Evolutionary conservation across 768 basidiomycete species (phyloP), one percentile per base, ranked within the genome.

Genomic region (Suillus paluster): DNA sequence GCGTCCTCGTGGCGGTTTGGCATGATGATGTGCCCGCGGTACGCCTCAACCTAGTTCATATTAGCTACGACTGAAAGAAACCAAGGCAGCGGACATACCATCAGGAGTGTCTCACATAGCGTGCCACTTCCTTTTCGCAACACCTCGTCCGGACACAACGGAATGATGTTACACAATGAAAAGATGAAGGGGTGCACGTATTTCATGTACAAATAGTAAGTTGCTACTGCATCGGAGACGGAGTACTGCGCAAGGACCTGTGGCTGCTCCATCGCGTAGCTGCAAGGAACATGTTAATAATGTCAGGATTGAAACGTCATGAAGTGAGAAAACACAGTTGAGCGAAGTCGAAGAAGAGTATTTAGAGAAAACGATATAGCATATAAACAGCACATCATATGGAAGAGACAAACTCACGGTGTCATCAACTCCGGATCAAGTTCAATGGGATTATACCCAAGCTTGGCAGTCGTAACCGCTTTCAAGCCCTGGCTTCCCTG

Each of bases 191-290:
- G 97, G 71, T 99, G 96, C 11, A 99, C 96, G 69, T 99, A 99
- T 95, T 99, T 99, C 97, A 99, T 99, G 79, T 99, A 99, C 39
- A 99, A 84, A 75, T 99, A 99, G 75, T 99, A 99, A 1, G 97
- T 99, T n/a, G 97, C 97, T 11, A 99, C 97, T 0, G 97, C 97
- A 83, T 99, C 97, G 74, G 97, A 99, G 30, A 99, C 97, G 68
- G 97, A 99, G 77, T 99, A 99, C 71, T 96, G 94, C 0, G 97
- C 97, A 19, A 99, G 86, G 2, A 87, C 76, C 71, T 99, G 96
- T 0, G 97, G 97, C 67, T 96, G 94, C 71, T 99, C 97, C 74
- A 94, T 81, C 0, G 97, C 97, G 77, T 99, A 99, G 38, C 97
- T 98, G 63, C 44, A 50, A 12, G 23, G 10, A 9, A 38, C 15